Evolutionary conservation across 352 stramenopile genomes (phyloP).

Genomic region (Hyphochytrium catenoides): DNA sequence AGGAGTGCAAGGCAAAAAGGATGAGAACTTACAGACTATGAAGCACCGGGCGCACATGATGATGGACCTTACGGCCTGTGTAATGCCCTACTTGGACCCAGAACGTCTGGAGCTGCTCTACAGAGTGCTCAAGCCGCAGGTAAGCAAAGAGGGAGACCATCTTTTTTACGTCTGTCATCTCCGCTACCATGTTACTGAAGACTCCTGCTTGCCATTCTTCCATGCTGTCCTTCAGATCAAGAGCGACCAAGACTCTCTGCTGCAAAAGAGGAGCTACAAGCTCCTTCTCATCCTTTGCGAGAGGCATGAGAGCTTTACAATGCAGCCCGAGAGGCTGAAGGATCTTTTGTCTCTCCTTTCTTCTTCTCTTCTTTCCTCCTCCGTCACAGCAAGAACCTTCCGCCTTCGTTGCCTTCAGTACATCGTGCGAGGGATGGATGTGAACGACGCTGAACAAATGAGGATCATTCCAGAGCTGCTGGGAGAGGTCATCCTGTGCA

Average conservation of each 20-base stretch:
- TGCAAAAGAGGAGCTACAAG: slow-evolving; percentile 67
- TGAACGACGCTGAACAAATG: slow-evolving; percentile 21
- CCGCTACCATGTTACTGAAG: no score
- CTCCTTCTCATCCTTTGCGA: slow-evolving; percentile 62
- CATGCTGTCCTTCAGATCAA: no score
- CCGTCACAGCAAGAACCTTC: slow-evolving; percentile 84
- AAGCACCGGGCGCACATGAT: slow-evolving; percentile 24
- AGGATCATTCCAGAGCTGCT: slow-evolving; percentile 62
- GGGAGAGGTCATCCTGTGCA: slow-evolving; percentile 85
- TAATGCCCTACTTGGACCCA: slow-evolving; percentile 46
- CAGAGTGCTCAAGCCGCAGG: slow-evolving; percentile 59
- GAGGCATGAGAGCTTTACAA: slow-evolving; percentile 44
- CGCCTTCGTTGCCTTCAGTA: slow-evolving; percentile 67
- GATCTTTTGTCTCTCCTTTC: slow-evolving; percentile 80
- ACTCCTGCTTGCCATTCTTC: no score
- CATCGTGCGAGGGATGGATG: slow-evolving; percentile 39
- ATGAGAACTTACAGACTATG: slow-evolving; percentile 19
- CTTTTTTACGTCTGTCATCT: no score
- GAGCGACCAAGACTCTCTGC: slow-evolving; percentile 43
- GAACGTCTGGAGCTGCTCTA: slow-evolving; percentile 47
- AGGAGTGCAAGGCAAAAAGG: slow-evolving; percentile 11
- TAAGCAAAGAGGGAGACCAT: no score
- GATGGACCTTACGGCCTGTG: slow-evolving; percentile 42
- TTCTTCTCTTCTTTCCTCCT: slow-evolving; percentile 76
- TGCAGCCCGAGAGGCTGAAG: slow-evolving; percentile 41